Conservation (phyloP, 2,329 filamentous ascomycete species). For the Dothistroma pini region DNA sequence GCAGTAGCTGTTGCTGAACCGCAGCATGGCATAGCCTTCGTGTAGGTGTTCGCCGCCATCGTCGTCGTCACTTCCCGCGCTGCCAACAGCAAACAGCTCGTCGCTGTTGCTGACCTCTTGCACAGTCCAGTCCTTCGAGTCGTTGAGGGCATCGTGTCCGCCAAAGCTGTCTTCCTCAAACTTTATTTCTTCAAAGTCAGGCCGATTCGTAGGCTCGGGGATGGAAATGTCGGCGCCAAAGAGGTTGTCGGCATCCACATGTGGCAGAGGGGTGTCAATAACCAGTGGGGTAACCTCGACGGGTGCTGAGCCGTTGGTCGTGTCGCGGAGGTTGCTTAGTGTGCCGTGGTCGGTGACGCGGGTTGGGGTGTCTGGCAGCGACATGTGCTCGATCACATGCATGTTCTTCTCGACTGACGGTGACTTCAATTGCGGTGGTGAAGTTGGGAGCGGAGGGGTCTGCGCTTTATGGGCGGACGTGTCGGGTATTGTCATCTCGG, state of each 20-base stretch:
- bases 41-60: constrained; percentile 12
- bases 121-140: background rate
- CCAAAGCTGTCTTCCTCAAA: background rate
- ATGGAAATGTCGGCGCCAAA: background rate
- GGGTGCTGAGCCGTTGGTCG: background rate
- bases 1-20: constrained; percentile 72
- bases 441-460: background rate
- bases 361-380: constrained; percentile 14
- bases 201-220: background rate
- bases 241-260: background rate
- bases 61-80: constrained; percentile 10
- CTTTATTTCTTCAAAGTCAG: background rate
- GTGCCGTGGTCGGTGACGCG: constrained; percentile 19
- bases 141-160: background rate
- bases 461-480: background rate
- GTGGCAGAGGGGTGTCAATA: background rate
- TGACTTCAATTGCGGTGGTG: background rate
- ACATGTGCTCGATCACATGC: background rate
- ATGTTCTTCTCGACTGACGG: background rate
- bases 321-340: constrained; percentile 22
- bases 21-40: constrained; percentile 59
- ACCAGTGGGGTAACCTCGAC: background rate
- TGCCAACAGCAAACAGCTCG: background rate
- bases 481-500: constrained; percentile 3
- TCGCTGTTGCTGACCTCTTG: constrained; percentile 4